Evolutionary conservation across 352 stramenopile genomes (phyloP).

Genomic region (Pythium volutum): DNA sequence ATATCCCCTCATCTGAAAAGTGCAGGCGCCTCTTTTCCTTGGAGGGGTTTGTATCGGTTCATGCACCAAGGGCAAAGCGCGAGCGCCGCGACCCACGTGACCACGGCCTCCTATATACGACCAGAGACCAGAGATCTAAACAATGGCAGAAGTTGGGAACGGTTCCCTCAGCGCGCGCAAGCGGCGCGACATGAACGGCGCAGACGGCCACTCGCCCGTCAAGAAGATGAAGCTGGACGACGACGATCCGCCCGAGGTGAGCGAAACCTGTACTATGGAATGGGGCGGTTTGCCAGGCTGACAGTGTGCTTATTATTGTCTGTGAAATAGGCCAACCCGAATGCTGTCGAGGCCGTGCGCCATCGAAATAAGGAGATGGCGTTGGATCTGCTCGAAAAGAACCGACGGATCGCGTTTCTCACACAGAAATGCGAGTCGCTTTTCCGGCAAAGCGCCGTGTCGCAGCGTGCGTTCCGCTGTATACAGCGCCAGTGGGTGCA

Average conservation of each 20-base stretch:
- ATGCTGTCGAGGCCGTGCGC: conserved; percentile 68
- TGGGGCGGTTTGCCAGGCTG: not conserved
- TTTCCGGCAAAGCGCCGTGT: conserved; percentile 49
- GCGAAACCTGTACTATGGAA: not conserved
- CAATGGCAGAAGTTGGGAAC: conserved; percentile 27
- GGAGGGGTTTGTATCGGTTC: not conserved
- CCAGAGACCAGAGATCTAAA: not conserved
- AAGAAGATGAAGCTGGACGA: conserved; percentile 77
- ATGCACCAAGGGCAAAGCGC: not conserved
- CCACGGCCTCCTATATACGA: not conserved
- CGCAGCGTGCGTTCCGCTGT: conserved; percentile 49
- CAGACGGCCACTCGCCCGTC: conserved; percentile 21
- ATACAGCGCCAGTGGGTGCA: conserved; percentile 64
- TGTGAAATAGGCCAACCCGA: conserved; percentile 52
- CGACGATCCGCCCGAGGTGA: conserved; percentile 51
- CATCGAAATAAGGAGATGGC: conserved; percentile 75
- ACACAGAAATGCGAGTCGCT: conserved; percentile 65
- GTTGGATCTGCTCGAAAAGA: conserved; percentile 80
- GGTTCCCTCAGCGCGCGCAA: conserved; percentile 33
- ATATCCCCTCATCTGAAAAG: conserved; percentile 12
- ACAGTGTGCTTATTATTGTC: not conserved
- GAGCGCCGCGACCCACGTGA: not conserved
- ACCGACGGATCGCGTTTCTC: conserved; percentile 69
- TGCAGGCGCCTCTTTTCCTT: conserved; percentile 5
- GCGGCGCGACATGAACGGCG: conserved; percentile 31